Conservation (phyloP, 345 rosid genomes). For the Dovyalis caffra region DNA sequence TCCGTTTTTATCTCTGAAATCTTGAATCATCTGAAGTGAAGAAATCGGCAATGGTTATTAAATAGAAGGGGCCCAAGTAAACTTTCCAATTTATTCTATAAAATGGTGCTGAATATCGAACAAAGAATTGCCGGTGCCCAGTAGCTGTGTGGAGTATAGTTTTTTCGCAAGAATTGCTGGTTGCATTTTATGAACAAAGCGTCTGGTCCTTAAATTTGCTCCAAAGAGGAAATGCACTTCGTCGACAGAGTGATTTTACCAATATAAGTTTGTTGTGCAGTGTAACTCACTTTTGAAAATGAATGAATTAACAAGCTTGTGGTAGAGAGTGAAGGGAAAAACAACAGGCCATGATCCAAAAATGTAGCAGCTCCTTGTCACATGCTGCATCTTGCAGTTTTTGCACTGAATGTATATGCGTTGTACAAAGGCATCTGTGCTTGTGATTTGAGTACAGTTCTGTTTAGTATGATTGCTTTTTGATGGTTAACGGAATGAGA, state of each 20-base stretch:
- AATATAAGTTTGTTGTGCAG: not conserved
- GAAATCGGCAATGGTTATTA: not conserved
- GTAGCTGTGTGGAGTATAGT: not conserved
- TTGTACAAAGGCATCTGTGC: not conserved
- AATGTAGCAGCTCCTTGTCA: not conserved
- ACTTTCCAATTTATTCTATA: not conserved
- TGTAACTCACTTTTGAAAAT: no score
- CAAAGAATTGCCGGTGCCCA: not conserved
- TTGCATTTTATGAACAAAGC: not conserved
- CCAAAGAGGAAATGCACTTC: not conserved
- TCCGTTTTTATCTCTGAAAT: not conserved
- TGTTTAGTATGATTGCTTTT: not conserved
- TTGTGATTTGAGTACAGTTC: not conserved
- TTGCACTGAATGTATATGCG: not conserved
- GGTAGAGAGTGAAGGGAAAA: not conserved
- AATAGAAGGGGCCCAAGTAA: not conserved
- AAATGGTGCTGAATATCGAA: not conserved
- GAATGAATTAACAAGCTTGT: no score
- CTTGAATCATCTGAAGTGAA: not conserved
- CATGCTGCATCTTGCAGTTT: not conserved
- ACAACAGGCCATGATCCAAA: not conserved
- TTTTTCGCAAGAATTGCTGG: no score
- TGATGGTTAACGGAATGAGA: not conserved
- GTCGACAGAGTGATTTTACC: not conserved
- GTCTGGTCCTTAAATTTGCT: not conserved